Percentiles rank a stretch among this genome's conserved stretches.
Conservation (phyloP, 2,329 filamentous ascomycete genomes). For the Colletotrichum simmondsii region DNA sequence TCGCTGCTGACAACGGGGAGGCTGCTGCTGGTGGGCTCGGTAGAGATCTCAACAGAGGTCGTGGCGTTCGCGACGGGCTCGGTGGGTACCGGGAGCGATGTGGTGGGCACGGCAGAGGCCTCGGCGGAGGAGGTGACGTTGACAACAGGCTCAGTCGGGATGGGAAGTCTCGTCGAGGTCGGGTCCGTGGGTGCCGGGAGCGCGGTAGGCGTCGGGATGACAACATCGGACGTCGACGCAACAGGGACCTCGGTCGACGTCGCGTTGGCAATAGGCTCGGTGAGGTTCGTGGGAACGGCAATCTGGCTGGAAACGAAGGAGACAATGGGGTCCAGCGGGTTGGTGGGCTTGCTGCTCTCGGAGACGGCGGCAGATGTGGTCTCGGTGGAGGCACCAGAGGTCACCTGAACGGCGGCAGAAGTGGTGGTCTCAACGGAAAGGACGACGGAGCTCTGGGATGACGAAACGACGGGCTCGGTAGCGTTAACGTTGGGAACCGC, state of each 20-base stretch:
- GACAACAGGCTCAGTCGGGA: conserved; percentile 16
- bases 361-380: conserved; percentile 8
- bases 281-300: conserved; percentile 17
- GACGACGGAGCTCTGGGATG: conserved; percentile 16
- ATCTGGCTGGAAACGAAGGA: conserved; percentile 29
- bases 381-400: background rate
- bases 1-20: conserved; percentile 16
- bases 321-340: conserved; percentile 30
- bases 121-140: conserved; percentile 20
- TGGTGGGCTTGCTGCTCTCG: conserved; percentile 14
- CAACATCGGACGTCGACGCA: conserved; percentile 8
- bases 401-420: background rate
- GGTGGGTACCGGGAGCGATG: conserved; percentile 13
- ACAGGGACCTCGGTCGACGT: conserved; percentile 16
- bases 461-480: conserved; percentile 14
- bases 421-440: conserved; percentile 11
- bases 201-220: conserved; percentile 25
- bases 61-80: conserved; percentile 17
- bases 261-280: conserved; percentile 23
- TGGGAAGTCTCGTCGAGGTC: background rate
- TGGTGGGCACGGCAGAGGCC: background rate
- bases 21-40: conserved; percentile 11
- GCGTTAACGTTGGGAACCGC: conserved; percentile 26
- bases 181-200: conserved; percentile 31
- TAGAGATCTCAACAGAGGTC: conserved; percentile 3